A percentile compares a stretch with the other conserved stretches of the same genome.
Evolutionary conservation across 768 basidiomycete genomes (phyloP).

Genomic region (Punctularia strigosozonata): DNA sequence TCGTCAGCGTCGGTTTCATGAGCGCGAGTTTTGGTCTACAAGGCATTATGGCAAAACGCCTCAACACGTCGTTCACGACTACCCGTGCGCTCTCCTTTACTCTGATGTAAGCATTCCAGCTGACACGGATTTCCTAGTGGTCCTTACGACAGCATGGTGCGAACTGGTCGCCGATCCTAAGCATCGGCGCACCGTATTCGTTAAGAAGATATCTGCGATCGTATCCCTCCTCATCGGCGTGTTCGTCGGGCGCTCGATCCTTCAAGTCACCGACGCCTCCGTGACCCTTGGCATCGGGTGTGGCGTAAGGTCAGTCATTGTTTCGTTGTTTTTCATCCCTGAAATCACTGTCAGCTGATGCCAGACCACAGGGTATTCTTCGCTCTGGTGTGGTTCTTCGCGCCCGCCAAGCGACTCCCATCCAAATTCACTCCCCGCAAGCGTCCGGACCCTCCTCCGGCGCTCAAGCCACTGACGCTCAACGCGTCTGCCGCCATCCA

Average conservation of each 20-base stretch:
- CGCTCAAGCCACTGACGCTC: no score
- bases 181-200: no score
- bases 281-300: conserved; percentile 56
- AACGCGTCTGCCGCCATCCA: no score
- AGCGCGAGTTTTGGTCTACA: conserved; percentile 76
- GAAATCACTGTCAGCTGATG: no score
- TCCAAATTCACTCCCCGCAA: no score
- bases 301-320: conserved; percentile 48
- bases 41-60: conserved; percentile 73
- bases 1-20: conserved; percentile 66
- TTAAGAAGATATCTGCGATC: conserved; percentile 58
- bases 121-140: conserved; percentile 42
- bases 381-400: no score
- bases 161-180: conserved; percentile 76
- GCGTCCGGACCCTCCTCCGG: no score
- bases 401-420: no score
- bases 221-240: conserved; percentile 65
- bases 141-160: conserved; percentile 83
- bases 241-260: conserved; percentile 48
- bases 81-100: conserved; percentile 37
- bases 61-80: conserved; percentile 71
- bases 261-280: conserved; percentile 48
- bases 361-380: no score
- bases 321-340: conserved; percentile 59
- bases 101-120: not conserved